Evolutionary conservation across 2,329 filamentous ascomycete genomes (phyloP).

Genomic region (Zalaria sp.): DNA sequence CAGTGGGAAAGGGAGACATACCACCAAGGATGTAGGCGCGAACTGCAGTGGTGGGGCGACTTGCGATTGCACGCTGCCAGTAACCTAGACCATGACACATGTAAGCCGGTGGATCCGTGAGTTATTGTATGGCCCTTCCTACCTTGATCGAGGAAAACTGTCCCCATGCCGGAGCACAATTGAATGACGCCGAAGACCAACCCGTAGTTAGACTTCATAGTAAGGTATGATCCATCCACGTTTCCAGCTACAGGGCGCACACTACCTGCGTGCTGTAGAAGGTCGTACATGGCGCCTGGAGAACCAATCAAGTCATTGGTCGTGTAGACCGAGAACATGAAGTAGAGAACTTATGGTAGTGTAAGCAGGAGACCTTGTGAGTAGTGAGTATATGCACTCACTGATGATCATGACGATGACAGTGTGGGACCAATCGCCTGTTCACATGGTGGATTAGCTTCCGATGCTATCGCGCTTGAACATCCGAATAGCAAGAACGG

Average conservation of each 20-base stretch:
- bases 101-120: neutral
- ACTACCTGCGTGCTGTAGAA: slow-evolving; percentile 22
- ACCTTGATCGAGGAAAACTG: slow-evolving; percentile 6
- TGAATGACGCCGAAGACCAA: slow-evolving; percentile 29
- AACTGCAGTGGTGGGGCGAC: slow-evolving; percentile 23
- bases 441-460: slow-evolving; percentile 27
- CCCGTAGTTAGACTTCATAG: slow-evolving; percentile 24
- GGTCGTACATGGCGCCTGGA: slow-evolving; percentile 23
- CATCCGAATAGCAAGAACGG: too few species aligned
- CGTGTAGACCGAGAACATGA: slow-evolving; percentile 28
- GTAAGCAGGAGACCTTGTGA: too few species aligned
- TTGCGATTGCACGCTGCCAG: slow-evolving; percentile 32
- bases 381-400: too few species aligned
- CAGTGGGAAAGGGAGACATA: slow-evolving; percentile 13
- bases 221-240: slow-evolving; percentile 25
- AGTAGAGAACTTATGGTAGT: slow-evolving; percentile 22
- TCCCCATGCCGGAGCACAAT: slow-evolving; percentile 19
- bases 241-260: slow-evolving; percentile 24
- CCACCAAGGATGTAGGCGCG: slow-evolving; percentile 26
- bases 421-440: slow-evolving; percentile 23
- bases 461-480: too few species aligned
- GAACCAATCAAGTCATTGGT: slow-evolving; percentile 25
- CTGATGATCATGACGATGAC: slow-evolving; percentile 27
- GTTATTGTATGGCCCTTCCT: slow-evolving; percentile 16
- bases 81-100: slow-evolving; percentile 25